Evolutionary conservation across 345 rosid genomes (phyloP), one percentile per base, ranked within the genome.

Genomic region (Camelina sativa): DNA sequence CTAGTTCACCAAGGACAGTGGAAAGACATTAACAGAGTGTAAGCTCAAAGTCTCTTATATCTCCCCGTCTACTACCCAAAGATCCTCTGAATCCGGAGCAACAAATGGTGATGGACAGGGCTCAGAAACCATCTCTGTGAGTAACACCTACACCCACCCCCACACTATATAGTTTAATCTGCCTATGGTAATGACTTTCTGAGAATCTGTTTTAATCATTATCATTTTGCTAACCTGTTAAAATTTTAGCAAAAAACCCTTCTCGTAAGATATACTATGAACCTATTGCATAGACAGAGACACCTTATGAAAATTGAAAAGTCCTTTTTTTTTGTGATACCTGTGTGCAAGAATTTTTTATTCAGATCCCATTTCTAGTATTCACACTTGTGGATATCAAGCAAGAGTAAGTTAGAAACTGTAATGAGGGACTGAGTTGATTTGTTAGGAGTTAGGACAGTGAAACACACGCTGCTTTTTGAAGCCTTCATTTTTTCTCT

Each of bases 1-100:
- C 44, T 80, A 94, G 98, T 94, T 94, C 67, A 89, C 77, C 55
- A 94, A 90, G 82, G 96, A 87, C 46, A 81, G 80, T 77, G 91
- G 88, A 71, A 91, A 79, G 79, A 57, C 77, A 20, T 75, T 94
- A 62, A 86, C 91, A 78, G 98, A 94, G 72, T 82, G 85, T 81
- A 90, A 88, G 84, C 96, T 95, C 60, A 95, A 85, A 84, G 99
- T 92, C 76, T 74, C 85, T 1, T 90, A 92, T 71, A 61, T 77
- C 48, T 17, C 90, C 44, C 85, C 89, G 23, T 80, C 87, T 34
- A 80, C 94, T 23, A 23, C 86, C 41, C 85, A 81, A 73, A 89
- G 79, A 67, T 83, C 78, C 73, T 78, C 82, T 51, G 89, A 82
- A 61, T 87, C 86, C 57, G 87, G 84, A 62, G 74, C 77, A 55